Evolutionary conservation across 192 early-diverging fungal genomes (phyloP), one percentile per base, ranked within the genome.

Genomic region (Gamsiella multidivaricata): DNA sequence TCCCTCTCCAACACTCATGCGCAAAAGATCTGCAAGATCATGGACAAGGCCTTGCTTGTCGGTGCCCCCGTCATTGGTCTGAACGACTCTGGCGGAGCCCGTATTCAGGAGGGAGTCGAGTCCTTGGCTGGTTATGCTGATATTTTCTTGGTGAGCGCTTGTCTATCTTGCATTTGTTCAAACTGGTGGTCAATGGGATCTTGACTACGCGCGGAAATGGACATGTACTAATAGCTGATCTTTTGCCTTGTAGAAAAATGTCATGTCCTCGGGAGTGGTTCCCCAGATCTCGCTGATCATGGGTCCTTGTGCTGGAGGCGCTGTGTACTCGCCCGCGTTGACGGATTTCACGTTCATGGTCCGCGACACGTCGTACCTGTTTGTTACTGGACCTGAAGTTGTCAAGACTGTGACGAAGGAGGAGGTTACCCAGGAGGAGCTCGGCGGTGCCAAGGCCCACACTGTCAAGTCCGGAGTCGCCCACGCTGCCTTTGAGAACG

Each of bases 311-410:
- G 97, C 97, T 28, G 97, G 97, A 79, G 96, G 96, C 49, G 95
- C 95, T 8, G 97, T 98, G 25, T 98, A 98, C 83, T 96, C 94
- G 17, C 97, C 97, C 20, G 97, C 97, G 43, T 83, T 98, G 83
- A 98, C 95, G 0, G 97, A 98, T 66, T 97, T 97, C 57, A 96
- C 92, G 2, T 94, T 97, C 67, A 98, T 98, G 97, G 96, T 98
- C n/a, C 86, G 90, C 18, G 93, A 95, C 69, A 93, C 95, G 4
- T 97, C 96, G 36, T 94, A 97, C 75, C 86, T 98, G 58, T 98
- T 97, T 82, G 97, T 98, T 32, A 98, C 97, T 7, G 97, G 97
- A 18, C 97, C 97, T 5, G 96, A 96, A 28, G 97, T 98, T 4
- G 94, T 98, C 70, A 96, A 96, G 86, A 91, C 93, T 5, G 95